Conservation (phyloP, 106 monocot genomes). For the Acorus gramineus region DNA sequence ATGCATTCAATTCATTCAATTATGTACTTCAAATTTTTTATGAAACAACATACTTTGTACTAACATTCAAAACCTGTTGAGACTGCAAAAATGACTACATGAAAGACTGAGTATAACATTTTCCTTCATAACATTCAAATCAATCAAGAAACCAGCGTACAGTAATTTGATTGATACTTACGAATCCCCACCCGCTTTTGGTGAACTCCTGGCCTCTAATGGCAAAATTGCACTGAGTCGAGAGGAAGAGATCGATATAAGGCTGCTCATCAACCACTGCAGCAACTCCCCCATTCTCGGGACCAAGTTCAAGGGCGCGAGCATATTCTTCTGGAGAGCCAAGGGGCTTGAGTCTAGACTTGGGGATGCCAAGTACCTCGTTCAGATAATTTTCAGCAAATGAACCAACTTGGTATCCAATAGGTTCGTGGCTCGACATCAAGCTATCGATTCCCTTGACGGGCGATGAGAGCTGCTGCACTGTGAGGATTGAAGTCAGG, state of each 20-base stretch:
- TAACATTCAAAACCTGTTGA: too few relatives aligned
- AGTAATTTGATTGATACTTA: conserved; percentile 24
- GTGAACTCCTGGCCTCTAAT: conserved; percentile 68
- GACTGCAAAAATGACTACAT: too few relatives aligned
- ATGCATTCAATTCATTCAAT: background rate
- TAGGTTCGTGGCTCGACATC: conserved; percentile 44
- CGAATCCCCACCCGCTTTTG: conserved; percentile 86
- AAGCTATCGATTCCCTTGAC: conserved; percentile 60
- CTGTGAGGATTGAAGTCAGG: conserved; percentile 65
- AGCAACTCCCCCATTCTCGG: conserved; percentile 60
- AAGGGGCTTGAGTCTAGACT: conserved; percentile 48
- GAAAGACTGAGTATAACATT: too few relatives aligned
- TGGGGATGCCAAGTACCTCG: conserved; percentile 48
- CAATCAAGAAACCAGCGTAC: background rate
- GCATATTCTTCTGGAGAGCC: conserved; percentile 37
- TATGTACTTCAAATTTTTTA: background rate
- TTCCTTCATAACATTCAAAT: too few relatives aligned
- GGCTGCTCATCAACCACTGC: conserved; percentile 72
- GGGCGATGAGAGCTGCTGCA: conserved; percentile 42
- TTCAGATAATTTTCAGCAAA: conserved; percentile 65
- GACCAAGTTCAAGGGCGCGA: conserved; percentile 60
- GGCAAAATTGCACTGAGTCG: conserved; percentile 45
- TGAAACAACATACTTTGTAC: too few relatives aligned
- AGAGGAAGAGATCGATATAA: conserved; percentile 58
- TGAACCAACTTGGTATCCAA: conserved; percentile 77